Evolutionary conservation across 306 rosid species (phyloP).

Genomic region (Trifolium fragiferum): DNA sequence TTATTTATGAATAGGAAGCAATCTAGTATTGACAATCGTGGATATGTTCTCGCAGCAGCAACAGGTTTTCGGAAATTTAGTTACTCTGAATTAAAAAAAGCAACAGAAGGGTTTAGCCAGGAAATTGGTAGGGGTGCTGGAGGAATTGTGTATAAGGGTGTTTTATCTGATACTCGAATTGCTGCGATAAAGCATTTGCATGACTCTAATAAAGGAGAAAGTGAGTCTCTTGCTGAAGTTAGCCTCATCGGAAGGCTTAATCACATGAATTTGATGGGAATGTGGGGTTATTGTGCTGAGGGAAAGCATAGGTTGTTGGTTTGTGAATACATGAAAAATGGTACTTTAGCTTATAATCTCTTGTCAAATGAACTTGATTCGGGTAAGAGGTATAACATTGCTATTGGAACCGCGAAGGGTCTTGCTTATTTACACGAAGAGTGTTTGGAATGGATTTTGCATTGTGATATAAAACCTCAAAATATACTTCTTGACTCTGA

Average conservation of each 20-base stretch:
- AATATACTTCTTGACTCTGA: conserved; percentile 39
- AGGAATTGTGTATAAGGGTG: conserved; percentile 6
- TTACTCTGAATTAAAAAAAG: conserved; percentile 22
- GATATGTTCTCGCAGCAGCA: conserved; percentile 27
- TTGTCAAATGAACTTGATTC: conserved; percentile 1
- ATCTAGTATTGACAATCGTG: neutral
- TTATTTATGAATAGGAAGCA: conserved; percentile 3
- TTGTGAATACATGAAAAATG: conserved; percentile 26
- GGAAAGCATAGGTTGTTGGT: conserved; percentile 22
- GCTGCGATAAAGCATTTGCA: conserved; percentile 3
- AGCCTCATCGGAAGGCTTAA: conserved; percentile 12
- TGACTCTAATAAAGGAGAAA: conserved; percentile 8
- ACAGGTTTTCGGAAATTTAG: conserved; percentile 1
- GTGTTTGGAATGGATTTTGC: conserved; percentile 68
- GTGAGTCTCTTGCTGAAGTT: conserved; percentile 25
- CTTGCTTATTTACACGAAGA: conserved; percentile 64
- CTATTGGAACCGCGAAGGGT: conserved; percentile 54
- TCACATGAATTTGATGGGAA: conserved; percentile 23
- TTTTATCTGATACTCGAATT: neutral
- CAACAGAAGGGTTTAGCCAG: conserved; percentile 3
- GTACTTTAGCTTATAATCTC: conserved; percentile 18
- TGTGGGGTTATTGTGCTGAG: conserved; percentile 36
- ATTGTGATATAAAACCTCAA: conserved; percentile 49
- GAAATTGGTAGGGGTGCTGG: conserved; percentile 35
- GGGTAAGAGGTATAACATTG: conserved; percentile 31